Percentiles rank a stretch among this genome's conserved stretches.
These are phyloP conservation scores for Trichoderma brevicompactum DNA, from an alignment of 2,329 filamentous ascomycete species.

Conservation along the genomic window DNA sequence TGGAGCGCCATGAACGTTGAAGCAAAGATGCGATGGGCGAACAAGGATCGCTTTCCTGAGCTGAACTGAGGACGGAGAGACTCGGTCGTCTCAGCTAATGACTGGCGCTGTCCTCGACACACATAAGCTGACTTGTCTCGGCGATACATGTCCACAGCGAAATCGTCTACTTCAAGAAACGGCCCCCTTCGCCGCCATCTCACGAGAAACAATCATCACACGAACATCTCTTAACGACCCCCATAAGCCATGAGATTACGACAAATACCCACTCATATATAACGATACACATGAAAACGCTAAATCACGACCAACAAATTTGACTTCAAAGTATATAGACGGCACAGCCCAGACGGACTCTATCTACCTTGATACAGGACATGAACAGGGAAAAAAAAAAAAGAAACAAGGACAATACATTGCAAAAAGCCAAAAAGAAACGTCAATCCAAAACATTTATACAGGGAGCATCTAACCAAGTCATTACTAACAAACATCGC, in stretches of 20 bases:
- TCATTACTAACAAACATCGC: constrained; percentile 31
- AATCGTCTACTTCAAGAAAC: no score
- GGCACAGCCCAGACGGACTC: constrained; percentile 6
- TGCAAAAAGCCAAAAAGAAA: neutral
- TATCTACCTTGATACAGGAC: constrained; percentile 19
- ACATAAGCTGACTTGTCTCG: no score
- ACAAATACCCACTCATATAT: neutral
- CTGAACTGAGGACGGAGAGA: neutral
- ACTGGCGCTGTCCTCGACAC: no score
- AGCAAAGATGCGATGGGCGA: neutral
- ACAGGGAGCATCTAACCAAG: constrained; percentile 30
- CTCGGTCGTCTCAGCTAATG: neutral
- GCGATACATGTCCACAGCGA: no score
- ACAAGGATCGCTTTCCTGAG: neutral
- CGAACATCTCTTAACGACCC: no score
- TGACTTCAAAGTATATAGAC: constrained; percentile 12
- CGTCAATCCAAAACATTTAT: constrained; percentile 29
- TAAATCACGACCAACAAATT: neutral
- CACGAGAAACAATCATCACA: no score
- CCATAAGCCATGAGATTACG: neutral
- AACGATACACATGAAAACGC: neutral
- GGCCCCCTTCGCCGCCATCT: no score
- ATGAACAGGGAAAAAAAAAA: constrained; percentile 5
- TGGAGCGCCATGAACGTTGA: no score
- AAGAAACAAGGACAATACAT: neutral